A percentile compares a stretch with the other conserved stretches of the same genome.
Conservation (phyloP, 2,329 filamentous ascomycete genomes). For the Talaromyces sp. region DNA sequence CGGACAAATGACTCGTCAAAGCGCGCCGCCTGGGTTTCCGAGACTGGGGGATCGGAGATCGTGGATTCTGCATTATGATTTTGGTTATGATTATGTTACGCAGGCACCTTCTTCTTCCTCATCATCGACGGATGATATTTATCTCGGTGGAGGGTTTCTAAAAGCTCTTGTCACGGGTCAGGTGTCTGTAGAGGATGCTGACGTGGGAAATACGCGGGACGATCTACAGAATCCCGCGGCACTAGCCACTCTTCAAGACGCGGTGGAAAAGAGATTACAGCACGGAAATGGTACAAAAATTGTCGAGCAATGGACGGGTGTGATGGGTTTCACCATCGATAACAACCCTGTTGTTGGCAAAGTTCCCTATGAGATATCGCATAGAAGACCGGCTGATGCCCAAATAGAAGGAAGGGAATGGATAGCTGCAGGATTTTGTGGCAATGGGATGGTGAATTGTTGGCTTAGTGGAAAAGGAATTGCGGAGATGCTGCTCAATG, state of each 20-base stretch:
- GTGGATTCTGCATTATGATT: conserved; percentile 32
- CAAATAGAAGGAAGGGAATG: conserved; percentile 38
- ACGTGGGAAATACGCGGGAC: conserved; percentile 17
- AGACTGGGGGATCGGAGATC: conserved; percentile 25
- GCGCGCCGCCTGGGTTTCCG: conserved; percentile 23
- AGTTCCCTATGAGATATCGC: conserved; percentile 37
- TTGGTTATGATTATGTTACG: conserved; percentile 23
- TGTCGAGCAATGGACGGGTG: conserved; percentile 33
- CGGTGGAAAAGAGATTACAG: conserved; percentile 12
- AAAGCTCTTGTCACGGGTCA: conserved; percentile 14
- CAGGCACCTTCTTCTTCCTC: conserved; percentile 3
- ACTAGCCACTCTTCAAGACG: conserved; percentile 3
- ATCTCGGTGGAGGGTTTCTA: conserved; percentile 17
- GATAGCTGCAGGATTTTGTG: conserved; percentile 62
- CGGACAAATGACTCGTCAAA: conserved; percentile 46
- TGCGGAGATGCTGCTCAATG: conserved; percentile 28
- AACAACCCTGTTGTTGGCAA: conserved; percentile 52
- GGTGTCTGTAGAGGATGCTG: conserved; percentile 11
- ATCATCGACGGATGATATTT: conserved; percentile 14
- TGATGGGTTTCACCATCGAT: conserved; percentile 53
- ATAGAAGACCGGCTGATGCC: conserved; percentile 28
- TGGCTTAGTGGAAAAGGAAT: conserved; percentile 29
- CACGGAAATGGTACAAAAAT: conserved; percentile 22
- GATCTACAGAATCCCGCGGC: conserved; percentile 13
- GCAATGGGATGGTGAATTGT: conserved; percentile 64